Evolutionary conservation across 768 basidiomycete genomes (phyloP), one percentile per base, ranked within the genome.

Genomic region (Serendipita indica): DNA sequence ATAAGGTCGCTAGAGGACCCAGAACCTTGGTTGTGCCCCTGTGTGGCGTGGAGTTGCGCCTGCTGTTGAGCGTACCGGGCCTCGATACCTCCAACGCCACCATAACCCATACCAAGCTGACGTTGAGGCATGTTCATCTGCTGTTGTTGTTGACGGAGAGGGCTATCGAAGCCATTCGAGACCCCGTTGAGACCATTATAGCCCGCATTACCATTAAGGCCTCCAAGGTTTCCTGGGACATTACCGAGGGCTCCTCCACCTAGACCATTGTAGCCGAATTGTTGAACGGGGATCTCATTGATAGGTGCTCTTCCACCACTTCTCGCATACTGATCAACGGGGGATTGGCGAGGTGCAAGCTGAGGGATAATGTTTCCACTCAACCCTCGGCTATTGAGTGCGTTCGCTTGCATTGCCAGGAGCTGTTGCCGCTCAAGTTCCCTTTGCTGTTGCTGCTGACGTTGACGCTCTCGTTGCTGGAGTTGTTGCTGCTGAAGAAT

Each of bases 91-190:
- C 49, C 49, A 54, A 54, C n/a, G 22, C 49, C 49, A 7, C 22
- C 20, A 28, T 22, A 54, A 33, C 49, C 49, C 49, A 54, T 54
- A 20, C 49, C 49, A 28, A 54, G 49, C 30, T 54, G 49, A 27
- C 49, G 49, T 54, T 46, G 45, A 10, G 10, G 35, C 35, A 37
- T 10, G 35, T n/a, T n/a, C 35, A 37, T 10, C 22, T 54, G 49
- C 32, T 54, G 49, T 54, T 54, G 49, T 33, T 54, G 49, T 18
- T 54, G 49, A 16, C 49, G 49, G 7, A 54, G 22, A 16, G 49
- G 25, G 30, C n/a, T 27, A 18, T 54, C 49, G n/a, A 20, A 54
- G 25, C 49, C 49, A n/a, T 30, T 3, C 7, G 22, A 25, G 10
- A 18, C 49, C n/a, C 22, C 49, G 32, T 54, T 54, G 22, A 54